Percentiles rank a stretch among this genome's conserved stretches.
Conservation (phyloP, 177 flowering plant species). For the Vitis hybrid region DNA sequence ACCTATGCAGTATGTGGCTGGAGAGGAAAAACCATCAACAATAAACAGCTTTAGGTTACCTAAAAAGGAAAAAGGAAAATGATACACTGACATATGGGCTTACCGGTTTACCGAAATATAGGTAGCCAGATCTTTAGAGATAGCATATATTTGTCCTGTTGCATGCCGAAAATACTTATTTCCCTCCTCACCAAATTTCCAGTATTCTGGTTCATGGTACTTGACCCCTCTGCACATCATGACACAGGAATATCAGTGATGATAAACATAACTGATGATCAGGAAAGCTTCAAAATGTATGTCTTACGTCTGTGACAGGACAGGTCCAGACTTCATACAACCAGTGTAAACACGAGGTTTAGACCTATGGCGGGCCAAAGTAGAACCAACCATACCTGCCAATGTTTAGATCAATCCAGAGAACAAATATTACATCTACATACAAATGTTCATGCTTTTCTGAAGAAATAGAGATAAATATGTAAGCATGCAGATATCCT, state of each 20-base stretch:
- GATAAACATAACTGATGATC: neutral
- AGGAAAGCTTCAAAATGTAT: neutral
- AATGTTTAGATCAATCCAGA: constrained; percentile 6
- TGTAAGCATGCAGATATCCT: constrained; percentile 16
- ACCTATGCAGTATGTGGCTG: constrained; percentile 73
- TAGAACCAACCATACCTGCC: constrained; percentile 76
- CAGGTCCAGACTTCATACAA: constrained; percentile 98
- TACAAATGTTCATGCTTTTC: neutral
- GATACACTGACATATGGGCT: constrained; percentile 4
- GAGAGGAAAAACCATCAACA: constrained; percentile 11
- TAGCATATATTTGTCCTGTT: constrained; percentile 83
- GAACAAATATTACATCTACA: neutral
- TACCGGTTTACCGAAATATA: constrained; percentile 78
- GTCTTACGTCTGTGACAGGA: constrained; percentile 74
- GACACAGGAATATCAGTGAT: constrained; percentile 1
- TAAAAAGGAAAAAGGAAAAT: constrained; percentile 1
- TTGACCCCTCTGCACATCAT: constrained; percentile 54
- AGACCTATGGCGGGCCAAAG: constrained; percentile 77
- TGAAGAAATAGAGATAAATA: neutral
- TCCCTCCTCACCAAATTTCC: constrained; percentile 97
- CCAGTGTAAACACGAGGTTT: constrained; percentile 86
- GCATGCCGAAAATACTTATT: constrained; percentile 92
- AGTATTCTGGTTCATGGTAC: constrained; percentile 84
- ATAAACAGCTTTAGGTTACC: neutral
- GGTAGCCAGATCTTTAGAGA: constrained; percentile 87